A percentile compares a stretch with the other conserved stretches of the same genome.
These are phyloP conservation scores for Orychophragmus violaceus DNA, from an alignment of 345 rosid species.

Conservation along the genomic window DNA sequence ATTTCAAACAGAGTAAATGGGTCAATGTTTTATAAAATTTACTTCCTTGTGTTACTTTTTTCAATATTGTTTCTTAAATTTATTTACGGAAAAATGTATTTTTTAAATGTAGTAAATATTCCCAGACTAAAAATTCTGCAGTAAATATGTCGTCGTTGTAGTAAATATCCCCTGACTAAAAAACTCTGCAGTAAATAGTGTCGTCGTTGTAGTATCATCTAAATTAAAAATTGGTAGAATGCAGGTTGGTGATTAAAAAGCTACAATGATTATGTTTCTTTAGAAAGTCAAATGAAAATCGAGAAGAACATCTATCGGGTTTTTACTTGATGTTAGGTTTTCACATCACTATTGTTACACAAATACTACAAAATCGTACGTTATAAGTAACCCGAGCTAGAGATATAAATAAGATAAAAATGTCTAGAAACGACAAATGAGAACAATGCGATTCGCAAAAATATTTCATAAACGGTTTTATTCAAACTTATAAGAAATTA, in stretches of 20 bases:
- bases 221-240: background rate
- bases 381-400: constrained; percentile 1
- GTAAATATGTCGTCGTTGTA: no score
- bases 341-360: background rate
- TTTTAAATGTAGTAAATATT: no score
- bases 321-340: background rate
- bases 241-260: background rate
- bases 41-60: background rate
- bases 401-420: background rate
- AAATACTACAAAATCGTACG: background rate
- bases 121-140: no score
- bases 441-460: constrained; percentile 11
- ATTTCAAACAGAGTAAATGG: constrained; percentile 21
- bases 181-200: background rate
- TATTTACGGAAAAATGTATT: no score
- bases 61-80: background rate
- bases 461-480: constrained; percentile 10
- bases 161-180: background rate
- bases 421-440: constrained; percentile 7
- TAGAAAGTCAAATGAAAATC: background rate
- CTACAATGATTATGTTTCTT: background rate
- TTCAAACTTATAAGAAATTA: constrained; percentile 26
- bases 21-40: constrained; percentile 19
- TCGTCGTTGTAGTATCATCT: no score
- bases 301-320: background rate